Evolutionary conservation across 768 basidiomycete genomes (phyloP), one percentile per base, ranked within the genome.

Genomic region (Xanthoconium purpureum): DNA sequence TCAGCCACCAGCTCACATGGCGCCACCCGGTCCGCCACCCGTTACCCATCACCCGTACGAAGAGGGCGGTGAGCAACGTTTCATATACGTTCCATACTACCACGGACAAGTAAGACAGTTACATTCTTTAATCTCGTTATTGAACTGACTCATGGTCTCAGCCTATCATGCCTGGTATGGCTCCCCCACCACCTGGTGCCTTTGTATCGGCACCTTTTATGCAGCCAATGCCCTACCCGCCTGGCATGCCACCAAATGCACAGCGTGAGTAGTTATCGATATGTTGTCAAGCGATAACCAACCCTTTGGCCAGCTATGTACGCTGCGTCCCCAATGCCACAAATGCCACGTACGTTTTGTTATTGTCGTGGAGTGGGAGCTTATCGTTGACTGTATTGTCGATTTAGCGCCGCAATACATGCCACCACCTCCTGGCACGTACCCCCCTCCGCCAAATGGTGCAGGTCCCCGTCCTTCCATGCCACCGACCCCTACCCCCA

Each of bases 401-500:
- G 9, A 38, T 54, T 33, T 62, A 86, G 84, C 83, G 35, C 85
- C 87, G 18, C 84, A 84, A 46, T 94, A 92, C 68, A 91, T 93
- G 89, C 85, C 76, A 39, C 84, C 85, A 30, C 89, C 86, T 6
- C 88, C 87, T 50, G 87, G 88, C 52, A 78, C 85, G 56, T 91
- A 89, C 63, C 88, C 88, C 15, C 82, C 85, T 4, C 87, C 86
- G 47, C 88, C 91, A 24, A 91, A 89, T 63, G 88, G 88, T 45
- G 83, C 82, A 33, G 89, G 82, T 38, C 89, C 86, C 17, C 83
- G 91, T 58, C 91, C 88, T 28, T 91, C 91, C 15, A 91, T 93
- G 88, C 91, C 91, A n/a, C 89, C 91, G 10, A 92, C 91, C 10
- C 91, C 92, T 3, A 90, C 93, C 60, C 91, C 89, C 14, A 79